These are phyloP conservation scores for Gryganskiella cystojenkinii DNA, from an alignment of 192 early-diverging fungal genomes.

Conservation along the genomic window DNA sequence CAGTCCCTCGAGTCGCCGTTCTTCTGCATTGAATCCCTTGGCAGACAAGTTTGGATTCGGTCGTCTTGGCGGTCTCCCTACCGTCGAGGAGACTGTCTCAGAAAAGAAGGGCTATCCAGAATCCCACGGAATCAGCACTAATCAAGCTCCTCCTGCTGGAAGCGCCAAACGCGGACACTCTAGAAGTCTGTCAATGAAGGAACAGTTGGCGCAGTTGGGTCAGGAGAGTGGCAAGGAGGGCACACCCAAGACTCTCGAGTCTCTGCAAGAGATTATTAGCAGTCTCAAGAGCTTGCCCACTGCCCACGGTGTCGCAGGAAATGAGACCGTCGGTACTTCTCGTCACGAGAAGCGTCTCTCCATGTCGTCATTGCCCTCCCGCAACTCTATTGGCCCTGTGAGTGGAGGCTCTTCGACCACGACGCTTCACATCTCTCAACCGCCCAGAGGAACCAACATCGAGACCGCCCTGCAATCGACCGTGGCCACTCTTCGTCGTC, in stretches of 20 bases:
- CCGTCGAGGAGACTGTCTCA: constrained; percentile 30
- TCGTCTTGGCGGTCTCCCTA: constrained; percentile 27
- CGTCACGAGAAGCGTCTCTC: constrained; percentile 47
- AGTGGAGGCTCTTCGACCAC: constrained; percentile 10
- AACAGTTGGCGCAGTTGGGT: constrained; percentile 22
- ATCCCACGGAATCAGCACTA: neutral
- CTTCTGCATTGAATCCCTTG: constrained; percentile 24
- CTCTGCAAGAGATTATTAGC: constrained; percentile 65
- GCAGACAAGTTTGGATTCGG: constrained; percentile 33
- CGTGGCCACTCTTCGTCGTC: constrained; percentile 52
- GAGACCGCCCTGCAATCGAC: constrained; percentile 56
- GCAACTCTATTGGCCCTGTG: constrained; percentile 8
- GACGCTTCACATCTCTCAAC: constrained; percentile 43
- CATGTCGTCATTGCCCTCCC: constrained; percentile 32
- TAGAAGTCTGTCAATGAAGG: constrained; percentile 42
- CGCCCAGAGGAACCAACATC: constrained; percentile 41
- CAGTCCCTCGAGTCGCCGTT: constrained; percentile 41
- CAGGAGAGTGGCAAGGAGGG: constrained; percentile 38
- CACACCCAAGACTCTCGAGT: constrained; percentile 53
- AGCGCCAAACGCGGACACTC: constrained; percentile 19
- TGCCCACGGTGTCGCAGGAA: constrained; percentile 7
- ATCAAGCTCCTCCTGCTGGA: neutral
- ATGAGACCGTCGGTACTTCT: constrained; percentile 34
- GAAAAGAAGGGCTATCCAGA: constrained; percentile 5
- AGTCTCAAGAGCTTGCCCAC: constrained; percentile 61